Base-by-base conservation (phyloP, 352 stramenopile genomes). In the Phytophthora macrochlamydospora region DNA sequence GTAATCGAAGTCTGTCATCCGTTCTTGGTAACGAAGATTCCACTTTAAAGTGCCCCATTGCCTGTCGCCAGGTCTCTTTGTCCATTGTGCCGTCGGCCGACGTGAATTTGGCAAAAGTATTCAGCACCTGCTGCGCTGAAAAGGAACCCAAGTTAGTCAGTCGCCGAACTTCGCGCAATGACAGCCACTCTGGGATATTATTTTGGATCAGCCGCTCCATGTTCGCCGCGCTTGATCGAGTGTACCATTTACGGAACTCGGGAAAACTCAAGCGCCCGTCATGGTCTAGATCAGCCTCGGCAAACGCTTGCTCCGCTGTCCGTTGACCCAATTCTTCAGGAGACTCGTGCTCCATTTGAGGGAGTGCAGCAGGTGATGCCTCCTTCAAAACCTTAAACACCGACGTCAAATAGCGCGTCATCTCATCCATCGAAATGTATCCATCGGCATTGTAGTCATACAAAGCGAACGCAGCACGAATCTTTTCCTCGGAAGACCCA, bases 381-480 rank as follows among this genome's bases (percentile, higher is more conserved):
- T 96, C 82, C 37, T 92, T 89, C 2, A 97, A 64, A 2, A 97
- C 81, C 35, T 81, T 87, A 63, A 96, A 97, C 2, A 95, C 79
- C n/a, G 80, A 85, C 4, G 86, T 93, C 32, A 97, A 66, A 67
- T 96, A 95, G 24, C 72, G 74, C n/a, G 76, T 73, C 87, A 97
- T 94, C 58, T 97, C 89, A 3, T 94, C 79, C 31, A 84, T 73
- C 1, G 88, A 95, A 33, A 97, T 92, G 59, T 82, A 87, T 0
- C 89, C 88, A 48, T 97, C 88, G 9, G 81, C 86, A 55, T 96
- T 93, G 67, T 89, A 91, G 58, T 96, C 89, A 60, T 93, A 94
- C 44, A 94, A 48, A n/a, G 81, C 71, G 65, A 96, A 96, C 14
- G 85, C 83, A 7, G 87, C 78, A 14, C 79, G 74, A 24, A 93